Conservation (phyloP, 2,329 filamentous ascomycete genomes). For the Chaetoscypha palmicola region DNA sequence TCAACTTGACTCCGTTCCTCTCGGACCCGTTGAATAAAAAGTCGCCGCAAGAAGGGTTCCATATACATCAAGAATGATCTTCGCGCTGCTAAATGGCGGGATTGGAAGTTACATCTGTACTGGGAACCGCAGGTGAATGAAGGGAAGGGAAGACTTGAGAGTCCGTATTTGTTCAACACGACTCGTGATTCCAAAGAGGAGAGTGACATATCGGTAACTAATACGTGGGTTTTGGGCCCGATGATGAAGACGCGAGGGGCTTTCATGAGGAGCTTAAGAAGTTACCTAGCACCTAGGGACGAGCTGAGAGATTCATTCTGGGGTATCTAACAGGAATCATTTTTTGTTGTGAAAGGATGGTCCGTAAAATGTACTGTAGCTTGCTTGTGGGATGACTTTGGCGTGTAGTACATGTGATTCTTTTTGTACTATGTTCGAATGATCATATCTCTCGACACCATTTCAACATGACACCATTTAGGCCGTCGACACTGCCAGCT, state of each 20-base stretch:
- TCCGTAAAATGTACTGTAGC: too few species aligned
- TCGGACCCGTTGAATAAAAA: background rate
- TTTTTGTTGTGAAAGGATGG: too few species aligned
- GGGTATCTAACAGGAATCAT: too few species aligned
- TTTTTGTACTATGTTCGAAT: too few species aligned
- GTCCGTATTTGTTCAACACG: background rate
- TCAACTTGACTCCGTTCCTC: background rate
- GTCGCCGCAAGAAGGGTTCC: background rate
- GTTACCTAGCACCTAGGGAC: too few species aligned
- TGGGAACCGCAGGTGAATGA: background rate
- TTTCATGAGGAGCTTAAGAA: too few species aligned
- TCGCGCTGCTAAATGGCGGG: background rate
- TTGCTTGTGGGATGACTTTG: too few species aligned
- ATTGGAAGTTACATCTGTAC: background rate
- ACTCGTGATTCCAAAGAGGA: background rate
- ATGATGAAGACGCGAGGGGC: too few species aligned
- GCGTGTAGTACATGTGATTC: too few species aligned
- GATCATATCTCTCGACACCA: conserved; percentile 67
- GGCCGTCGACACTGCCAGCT: conserved; percentile 47
- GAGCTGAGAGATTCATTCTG: too few species aligned
- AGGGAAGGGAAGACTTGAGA: background rate
- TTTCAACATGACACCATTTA: conserved; percentile 53
- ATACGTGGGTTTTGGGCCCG: background rate
- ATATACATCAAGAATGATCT: background rate
- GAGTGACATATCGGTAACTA: background rate